phyloP scores from a whole-genome alignment of 1,284 basidiomycete genomes.

The Amylostereum chailletii region DNA sequence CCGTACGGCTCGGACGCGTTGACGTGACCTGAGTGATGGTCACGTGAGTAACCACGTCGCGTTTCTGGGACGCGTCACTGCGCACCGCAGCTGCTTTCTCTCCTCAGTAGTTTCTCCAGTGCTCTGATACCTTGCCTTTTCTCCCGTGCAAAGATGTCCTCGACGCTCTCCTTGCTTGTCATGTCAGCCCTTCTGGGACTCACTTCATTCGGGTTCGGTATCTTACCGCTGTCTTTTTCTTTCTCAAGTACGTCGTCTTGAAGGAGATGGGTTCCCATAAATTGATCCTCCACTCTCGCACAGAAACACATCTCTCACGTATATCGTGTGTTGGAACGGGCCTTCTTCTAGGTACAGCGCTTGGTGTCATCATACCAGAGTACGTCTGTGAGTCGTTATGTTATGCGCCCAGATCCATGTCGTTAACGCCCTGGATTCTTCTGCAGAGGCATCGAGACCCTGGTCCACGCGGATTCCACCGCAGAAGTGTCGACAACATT shows the following conservation, averaged over 20 bases:
- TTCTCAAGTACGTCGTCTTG: constrained; percentile 57
- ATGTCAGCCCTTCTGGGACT: constrained; percentile 59
- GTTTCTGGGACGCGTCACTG: too few species aligned
- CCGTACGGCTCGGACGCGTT: too few species aligned
- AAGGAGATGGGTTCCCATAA: neutral
- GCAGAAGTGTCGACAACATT: constrained; percentile 45
- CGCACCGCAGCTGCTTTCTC: too few species aligned
- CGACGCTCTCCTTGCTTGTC: constrained; percentile 16
- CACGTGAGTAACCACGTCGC: too few species aligned
- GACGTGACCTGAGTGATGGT: too few species aligned
- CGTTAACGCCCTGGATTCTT: neutral
- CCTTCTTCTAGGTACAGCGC: constrained; percentile 80
- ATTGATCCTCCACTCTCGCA: neutral
- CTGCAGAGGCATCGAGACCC: constrained; percentile 53
- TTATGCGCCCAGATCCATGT: too few species aligned
- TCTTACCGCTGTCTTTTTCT: constrained; percentile 64
- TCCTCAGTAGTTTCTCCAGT: too few species aligned
- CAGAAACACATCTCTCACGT: constrained; percentile 49
- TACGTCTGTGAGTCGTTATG: constrained; percentile 28
- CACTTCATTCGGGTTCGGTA: constrained; percentile 67
- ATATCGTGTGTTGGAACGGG: constrained; percentile 73
- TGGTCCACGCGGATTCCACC: constrained; percentile 29
- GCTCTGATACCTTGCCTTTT: too few species aligned
- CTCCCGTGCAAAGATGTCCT: constrained; percentile 16
- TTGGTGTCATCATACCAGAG: constrained; percentile 92